Base-by-base conservation (phyloP, 2,329 filamentous ascomycete genomes). In the Neurospora sp. region DNA sequence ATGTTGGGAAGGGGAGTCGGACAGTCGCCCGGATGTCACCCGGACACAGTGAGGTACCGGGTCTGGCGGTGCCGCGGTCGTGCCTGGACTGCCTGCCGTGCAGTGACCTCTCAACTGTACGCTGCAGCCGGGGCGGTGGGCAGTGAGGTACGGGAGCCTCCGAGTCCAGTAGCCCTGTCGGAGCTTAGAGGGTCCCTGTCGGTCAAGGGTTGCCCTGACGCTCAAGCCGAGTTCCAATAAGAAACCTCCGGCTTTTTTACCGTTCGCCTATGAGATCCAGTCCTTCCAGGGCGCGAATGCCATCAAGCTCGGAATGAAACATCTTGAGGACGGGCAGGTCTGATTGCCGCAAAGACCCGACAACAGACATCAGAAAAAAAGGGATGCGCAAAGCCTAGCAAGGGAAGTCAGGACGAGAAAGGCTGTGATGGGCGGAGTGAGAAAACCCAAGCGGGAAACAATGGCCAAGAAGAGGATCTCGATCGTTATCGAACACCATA, bases 401-500 rank as follows among this genome's bases (percentile, higher is more conserved):
- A 33, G n/a, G n/a, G n/a, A n/a, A n/a, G 12, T 17, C 52, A 33
- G 28, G 41, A 46, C 41, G 41, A 46, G 41, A 46, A 19, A 33
- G 6, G 52, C 52, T 62, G 28, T 36, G 52, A 62, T 62, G 68
- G 66, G 68, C 65, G 39, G 67, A 70, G 69, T 70, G 67, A 69
- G 68, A 66, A 68, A 69, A 62, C 23, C 52, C 23, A 65, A n/a
- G n/a, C n/a, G n/a, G n/a, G n/a, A n/a, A n/a, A n/a, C 66, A 67
- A 68, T 69, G 66, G 68, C 40, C 19, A 68, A 68, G 66, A 67
- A 57, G 66, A 67, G 70, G 74, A 77, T 77, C 76, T 76, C 74
- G 76, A 77, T 77, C 73, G 68, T 72, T 71, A 73, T 75, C 72
- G 75, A 73, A 69, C 74, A 68, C 73, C 70, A 74, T 67, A 73